A percentile compares a stretch with the other conserved stretches of the same genome.
Conservation (phyloP, 148 eudicot species). For the Heliosperma pusillum region DNA sequence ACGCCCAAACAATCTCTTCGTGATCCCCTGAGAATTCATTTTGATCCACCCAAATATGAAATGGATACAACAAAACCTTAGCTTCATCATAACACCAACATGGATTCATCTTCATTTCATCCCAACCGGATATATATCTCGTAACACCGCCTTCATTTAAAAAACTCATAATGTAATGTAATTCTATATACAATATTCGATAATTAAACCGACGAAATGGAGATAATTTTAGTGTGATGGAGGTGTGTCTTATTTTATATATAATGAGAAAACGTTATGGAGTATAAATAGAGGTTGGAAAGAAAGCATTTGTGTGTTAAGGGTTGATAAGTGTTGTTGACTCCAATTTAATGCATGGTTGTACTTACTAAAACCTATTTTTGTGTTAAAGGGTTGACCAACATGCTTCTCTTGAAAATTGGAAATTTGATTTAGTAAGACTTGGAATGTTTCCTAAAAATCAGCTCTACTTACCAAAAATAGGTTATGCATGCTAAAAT, state of each 20-base stretch:
- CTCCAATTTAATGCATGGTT: not conserved
- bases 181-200: not conserved
- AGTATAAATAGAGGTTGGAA: not conserved
- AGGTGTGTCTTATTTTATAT: not conserved
- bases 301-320: no score
- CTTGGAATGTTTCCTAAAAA: constrained; percentile 1
- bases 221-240: not conserved
- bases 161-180: constrained; percentile 11
- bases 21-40: not conserved
- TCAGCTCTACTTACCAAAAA: not conserved
- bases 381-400: constrained; percentile 6
- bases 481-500: not conserved
- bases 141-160: constrained; percentile 11
- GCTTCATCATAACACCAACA: constrained; percentile 27
- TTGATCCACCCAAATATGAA: constrained; percentile 1
- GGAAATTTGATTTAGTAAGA: constrained; percentile 16
- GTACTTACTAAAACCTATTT: not conserved
- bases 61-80: constrained; percentile 23
- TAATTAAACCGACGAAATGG: not conserved
- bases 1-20: constrained; percentile 36
- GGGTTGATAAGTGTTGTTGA: not conserved
- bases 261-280: not conserved
- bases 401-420: constrained; percentile 3
- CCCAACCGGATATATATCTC: not conserved
- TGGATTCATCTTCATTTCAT: constrained; percentile 29